Evolutionary conservation across 331 rosid species (phyloP), one percentile per base, ranked within the genome.

Genomic region (Malus hybrid): DNA sequence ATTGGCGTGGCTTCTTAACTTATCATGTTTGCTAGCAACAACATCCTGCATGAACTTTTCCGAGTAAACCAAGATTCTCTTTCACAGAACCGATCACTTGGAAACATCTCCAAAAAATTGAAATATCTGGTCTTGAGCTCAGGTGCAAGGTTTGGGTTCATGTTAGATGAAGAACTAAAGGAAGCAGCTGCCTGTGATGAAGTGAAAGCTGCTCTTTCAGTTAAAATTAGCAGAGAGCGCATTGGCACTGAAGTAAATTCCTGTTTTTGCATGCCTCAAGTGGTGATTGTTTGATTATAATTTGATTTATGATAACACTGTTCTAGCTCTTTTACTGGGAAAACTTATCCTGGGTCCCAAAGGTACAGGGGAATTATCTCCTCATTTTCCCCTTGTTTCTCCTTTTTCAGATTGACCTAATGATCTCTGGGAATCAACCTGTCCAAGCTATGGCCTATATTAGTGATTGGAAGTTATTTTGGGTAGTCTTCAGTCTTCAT

Each of bases 221-320:
- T 86, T 73, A 93, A 93, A 90, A 91, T 93, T 82, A 93, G 95
- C 88, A 78, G 92, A 71, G 97, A 93, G 84, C 93, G 96, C 70
- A 86, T 93, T 71, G 98, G 98, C 77, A 75, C 84, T 16, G 98
- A 93, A 85, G 98, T 86, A 71, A 70, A 76, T 76, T 79, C 60
- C 73, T 61, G 29, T 76, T 73, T 28, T 69, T 59, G 44, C 42
- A 65, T 72, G 27, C 33, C 71, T 82, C 68, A 20, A 31, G 20
- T 78, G 33, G 67, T 77, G 76, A 31, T 69, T 73, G 44, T 67
- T 31, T 16, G 65, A 31, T 55, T 36, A 5, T 52, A 27, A 46
- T 82, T 79, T 72, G 65, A 20, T 70, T 52, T 34, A 67, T 54
- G 48, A 13, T 70, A 64, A 74, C 76, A 68, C 61, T 11, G 33